Conservation (phyloP, 1,284 basidiomycete species). For the Porogramme epimiltina region DNA sequence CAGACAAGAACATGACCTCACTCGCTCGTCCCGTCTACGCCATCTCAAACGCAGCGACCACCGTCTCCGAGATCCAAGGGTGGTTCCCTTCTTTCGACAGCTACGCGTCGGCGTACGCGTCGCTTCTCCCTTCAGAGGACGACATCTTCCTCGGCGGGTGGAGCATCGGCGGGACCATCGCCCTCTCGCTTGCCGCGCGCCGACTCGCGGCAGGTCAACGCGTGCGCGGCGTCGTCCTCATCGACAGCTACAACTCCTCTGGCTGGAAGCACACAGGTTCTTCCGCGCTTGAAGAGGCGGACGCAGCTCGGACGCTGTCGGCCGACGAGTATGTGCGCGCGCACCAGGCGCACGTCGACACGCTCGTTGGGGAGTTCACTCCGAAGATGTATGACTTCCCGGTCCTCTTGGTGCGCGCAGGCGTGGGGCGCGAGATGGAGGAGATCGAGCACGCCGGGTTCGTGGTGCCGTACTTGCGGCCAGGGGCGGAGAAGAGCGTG, state of each 20-base stretch:
- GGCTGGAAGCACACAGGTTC: background rate
- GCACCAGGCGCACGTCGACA: constrained; percentile 1
- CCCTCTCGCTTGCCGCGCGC: background rate
- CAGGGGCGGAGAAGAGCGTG: background rate
- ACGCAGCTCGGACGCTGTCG: too few species aligned
- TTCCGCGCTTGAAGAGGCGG: too few species aligned
- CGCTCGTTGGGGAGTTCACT: background rate
- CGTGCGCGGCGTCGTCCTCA: background rate
- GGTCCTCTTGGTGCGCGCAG: constrained; percentile 1
- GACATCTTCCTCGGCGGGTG: background rate
- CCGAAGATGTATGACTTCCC: background rate
- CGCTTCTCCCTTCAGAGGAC: background rate
- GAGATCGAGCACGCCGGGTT: constrained; percentile 3
- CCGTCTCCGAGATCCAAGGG: background rate
- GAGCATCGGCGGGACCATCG: background rate
- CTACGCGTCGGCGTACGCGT: background rate
- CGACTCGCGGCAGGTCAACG: background rate
- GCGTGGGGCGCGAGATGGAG: background rate
- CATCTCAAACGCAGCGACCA: background rate
- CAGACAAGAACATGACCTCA: background rate
- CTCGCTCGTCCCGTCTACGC: background rate
- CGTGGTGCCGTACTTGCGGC: background rate
- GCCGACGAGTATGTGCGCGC: background rate
- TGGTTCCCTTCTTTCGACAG: background rate
- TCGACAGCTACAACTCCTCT: background rate